Conservation (phyloP, 1,139 yeast genomes). For the Suhomyces bribrorum region DNA sequence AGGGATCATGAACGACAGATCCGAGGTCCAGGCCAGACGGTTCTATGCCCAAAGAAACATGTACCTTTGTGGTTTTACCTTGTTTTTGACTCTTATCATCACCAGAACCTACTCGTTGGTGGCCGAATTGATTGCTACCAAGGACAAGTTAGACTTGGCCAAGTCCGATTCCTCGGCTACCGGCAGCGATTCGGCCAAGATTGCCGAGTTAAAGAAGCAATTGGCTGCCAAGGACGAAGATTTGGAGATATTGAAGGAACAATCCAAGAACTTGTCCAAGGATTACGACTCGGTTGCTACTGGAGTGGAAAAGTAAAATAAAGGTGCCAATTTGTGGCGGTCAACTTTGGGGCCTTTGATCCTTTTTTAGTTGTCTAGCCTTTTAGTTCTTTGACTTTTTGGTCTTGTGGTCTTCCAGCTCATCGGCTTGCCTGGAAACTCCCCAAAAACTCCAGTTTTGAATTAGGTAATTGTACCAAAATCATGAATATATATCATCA, state of each 20-base stretch:
- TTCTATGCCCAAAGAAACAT: slow-evolving; percentile 96
- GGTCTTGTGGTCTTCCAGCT: no score
- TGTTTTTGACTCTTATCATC: slow-evolving; percentile 83
- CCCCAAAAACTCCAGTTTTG: neutral
- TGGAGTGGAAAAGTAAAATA: slow-evolving; percentile 17
- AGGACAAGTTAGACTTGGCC: slow-evolving; percentile 60
- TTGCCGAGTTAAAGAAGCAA: slow-evolving; percentile 51
- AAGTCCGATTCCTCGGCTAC: slow-evolving; percentile 19
- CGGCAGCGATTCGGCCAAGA: slow-evolving; percentile 35
- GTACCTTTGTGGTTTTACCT: slow-evolving; percentile 93
- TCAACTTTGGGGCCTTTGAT: neutral
- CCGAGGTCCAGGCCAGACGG: slow-evolving; percentile 84
- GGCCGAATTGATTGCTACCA: slow-evolving; percentile 64
- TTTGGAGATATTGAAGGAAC: slow-evolving; percentile 66
- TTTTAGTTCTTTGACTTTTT: no score
- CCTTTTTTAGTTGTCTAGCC: no score
- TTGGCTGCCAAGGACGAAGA: slow-evolving; percentile 64
- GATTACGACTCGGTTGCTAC: slow-evolving; percentile 60
- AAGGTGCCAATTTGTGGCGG: neutral
- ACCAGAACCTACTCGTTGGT: slow-evolving; percentile 86
- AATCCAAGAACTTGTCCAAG: slow-evolving; percentile 63
- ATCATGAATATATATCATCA: neutral
- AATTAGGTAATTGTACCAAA: no score
- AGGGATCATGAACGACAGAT: slow-evolving; percentile 53
- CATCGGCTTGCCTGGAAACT: no score